phyloP scores from a whole-genome alignment of 768 basidiomycete species.

The Termitomyces sp. region DNA sequence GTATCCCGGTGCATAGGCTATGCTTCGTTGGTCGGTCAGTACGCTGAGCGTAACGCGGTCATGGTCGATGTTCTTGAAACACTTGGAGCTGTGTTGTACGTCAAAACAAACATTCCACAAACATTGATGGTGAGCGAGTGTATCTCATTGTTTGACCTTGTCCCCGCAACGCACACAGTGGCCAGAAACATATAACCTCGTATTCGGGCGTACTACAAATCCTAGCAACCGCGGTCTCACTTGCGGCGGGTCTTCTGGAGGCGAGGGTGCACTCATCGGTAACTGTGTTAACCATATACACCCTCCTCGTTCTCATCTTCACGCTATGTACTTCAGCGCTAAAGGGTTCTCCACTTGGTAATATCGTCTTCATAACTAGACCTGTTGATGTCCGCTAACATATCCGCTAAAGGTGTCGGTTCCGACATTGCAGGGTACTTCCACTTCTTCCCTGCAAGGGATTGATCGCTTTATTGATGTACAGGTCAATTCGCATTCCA shows the following conservation, averaged over 20 bases:
- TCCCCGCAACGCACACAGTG: slow-evolving; percentile 37
- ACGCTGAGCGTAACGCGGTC: slow-evolving; percentile 51
- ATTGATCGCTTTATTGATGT: neutral
- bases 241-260: slow-evolving; percentile 79
- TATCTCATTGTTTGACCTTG: neutral
- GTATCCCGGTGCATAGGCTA: slow-evolving; percentile 42
- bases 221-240: slow-evolving; percentile 70
- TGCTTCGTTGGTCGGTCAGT: slow-evolving; percentile 63
- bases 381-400: neutral
- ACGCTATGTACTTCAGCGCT: slow-evolving; percentile 24
- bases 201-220: slow-evolving; percentile 77
- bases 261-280: slow-evolving; percentile 76
- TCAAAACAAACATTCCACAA: slow-evolving; percentile 74
- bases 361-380: neutral
- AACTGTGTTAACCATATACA: slow-evolving; percentile 8
- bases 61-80: slow-evolving; percentile 63
- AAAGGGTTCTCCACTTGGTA: slow-evolving; percentile 40
- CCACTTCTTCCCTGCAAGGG: neutral
- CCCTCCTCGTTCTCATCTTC: neutral
- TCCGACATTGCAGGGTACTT: slow-evolving; percentile 75
- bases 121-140: slow-evolving; percentile 55
- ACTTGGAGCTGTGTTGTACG: slow-evolving; percentile 65
- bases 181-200: slow-evolving; percentile 71
- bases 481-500: slow-evolving; percentile 69
- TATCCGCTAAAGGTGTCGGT: slow-evolving; percentile 36